Percentiles rank a stretch among this genome's conserved stretches.
phyloP scores from a whole-genome alignment of 352 stramenopile species.

The Blastocystis sp. region DNA sequence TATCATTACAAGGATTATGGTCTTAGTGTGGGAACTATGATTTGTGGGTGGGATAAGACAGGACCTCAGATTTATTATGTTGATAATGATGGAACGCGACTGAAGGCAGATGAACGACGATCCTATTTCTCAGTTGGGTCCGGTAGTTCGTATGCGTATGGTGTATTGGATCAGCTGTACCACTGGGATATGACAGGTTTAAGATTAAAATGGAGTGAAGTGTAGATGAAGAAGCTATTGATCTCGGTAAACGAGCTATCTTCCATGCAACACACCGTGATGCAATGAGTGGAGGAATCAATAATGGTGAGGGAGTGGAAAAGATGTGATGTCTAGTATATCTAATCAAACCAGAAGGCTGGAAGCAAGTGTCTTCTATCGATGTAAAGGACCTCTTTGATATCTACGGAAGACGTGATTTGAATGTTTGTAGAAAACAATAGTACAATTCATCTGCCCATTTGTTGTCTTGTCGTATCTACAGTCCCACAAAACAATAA shows the following conservation, averaged over 20 bases:
- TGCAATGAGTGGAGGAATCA: conserved; percentile 94
- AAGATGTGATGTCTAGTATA: conserved; percentile 77
- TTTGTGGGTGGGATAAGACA: conserved; percentile 97
- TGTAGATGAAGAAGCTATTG: conserved; percentile 96
- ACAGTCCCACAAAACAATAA: not conserved
- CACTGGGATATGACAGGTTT: conserved; percentile 76
- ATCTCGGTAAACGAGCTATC: conserved; percentile 96
- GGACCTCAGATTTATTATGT: conserved; percentile 98
- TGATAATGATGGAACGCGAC: conserved; percentile 96
- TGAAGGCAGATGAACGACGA: conserved; percentile 86
- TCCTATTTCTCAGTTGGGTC: conserved; percentile 96
- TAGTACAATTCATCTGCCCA: conserved; percentile 89
- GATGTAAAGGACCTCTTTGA: conserved; percentile 99
- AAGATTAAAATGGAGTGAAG: conserved; percentile 74
- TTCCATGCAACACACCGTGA: conserved; percentile 99
- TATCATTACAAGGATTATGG: conserved; percentile 89
- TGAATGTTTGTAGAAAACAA: conserved; percentile 32
- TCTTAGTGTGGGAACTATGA: conserved; percentile 95
- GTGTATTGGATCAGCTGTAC: conserved; percentile 94
- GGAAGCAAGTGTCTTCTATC: conserved; percentile 89
- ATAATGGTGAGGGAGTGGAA: conserved; percentile 74
- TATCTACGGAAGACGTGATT: conserved; percentile 74
- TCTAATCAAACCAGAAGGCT: conserved; percentile 94
- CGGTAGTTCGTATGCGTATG: conserved; percentile 97
- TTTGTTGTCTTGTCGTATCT: conserved; percentile 95